Percentiles rank a stretch among this genome's conserved stretches.
phyloP scores from a whole-genome alignment of 83 land plant species.

The Picea abies region DNA sequence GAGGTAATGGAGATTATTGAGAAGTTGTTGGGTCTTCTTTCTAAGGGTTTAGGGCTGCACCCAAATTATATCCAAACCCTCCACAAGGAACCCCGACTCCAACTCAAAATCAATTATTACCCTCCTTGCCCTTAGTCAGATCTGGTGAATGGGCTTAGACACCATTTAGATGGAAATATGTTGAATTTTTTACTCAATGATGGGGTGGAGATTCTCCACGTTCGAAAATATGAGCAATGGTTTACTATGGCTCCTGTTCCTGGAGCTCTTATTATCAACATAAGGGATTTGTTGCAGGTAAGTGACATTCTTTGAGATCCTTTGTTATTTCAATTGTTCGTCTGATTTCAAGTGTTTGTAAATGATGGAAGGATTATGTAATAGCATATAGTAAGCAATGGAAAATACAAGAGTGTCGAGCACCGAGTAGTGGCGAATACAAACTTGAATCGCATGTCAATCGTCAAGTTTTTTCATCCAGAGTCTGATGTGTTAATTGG shows the following conservation, averaged over 20 bases:
- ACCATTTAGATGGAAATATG: conserved; percentile 26
- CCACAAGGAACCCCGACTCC: background rate
- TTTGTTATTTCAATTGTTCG: too few relatives aligned
- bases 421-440: too few relatives aligned
- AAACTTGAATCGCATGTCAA: too few relatives aligned
- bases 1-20: background rate
- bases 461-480: too few relatives aligned
- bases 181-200: conserved; percentile 26
- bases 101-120: conserved; percentile 25
- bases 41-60: conserved; percentile 20
- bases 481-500: too few relatives aligned
- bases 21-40: conserved; percentile 16
- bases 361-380: too few relatives aligned
- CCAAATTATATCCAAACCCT: background rate
- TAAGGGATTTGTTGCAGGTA: too few relatives aligned
- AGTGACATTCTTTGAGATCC: too few relatives aligned
- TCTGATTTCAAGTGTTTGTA: too few relatives aligned
- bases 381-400: too few relatives aligned
- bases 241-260: conserved; percentile 12
- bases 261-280: conserved; percentile 28
- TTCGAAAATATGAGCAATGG: conserved; percentile 19
- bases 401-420: too few relatives aligned
- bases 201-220: conserved; percentile 26
- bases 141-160: conserved; percentile 19
- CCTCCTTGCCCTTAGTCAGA: conserved; percentile 33